Percentiles rank a stretch among this genome's conserved stretches.
phyloP scores from a whole-genome alignment of 1,139 yeast species.

The Protomyces macrosporus region DNA sequence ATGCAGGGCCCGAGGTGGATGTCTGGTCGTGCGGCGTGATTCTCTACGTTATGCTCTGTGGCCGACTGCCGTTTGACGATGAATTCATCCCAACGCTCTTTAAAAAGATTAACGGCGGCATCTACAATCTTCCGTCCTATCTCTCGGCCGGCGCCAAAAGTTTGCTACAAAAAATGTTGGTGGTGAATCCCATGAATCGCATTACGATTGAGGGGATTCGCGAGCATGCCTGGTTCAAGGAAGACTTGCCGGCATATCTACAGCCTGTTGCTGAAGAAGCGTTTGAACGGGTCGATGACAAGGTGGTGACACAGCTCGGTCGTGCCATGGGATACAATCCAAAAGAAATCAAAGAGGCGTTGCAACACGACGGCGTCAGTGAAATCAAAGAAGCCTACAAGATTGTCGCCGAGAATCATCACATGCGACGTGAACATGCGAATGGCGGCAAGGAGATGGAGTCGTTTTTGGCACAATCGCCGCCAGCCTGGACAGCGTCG shows the following conservation, averaged over 20 bases:
- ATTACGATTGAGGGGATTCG: constrained; percentile 90
- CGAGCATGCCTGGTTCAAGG: constrained; percentile 94
- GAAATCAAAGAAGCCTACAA: constrained; percentile 91
- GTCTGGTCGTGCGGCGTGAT: constrained; percentile 99
- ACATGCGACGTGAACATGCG: constrained; percentile 34
- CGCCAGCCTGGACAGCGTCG: constrained; percentile 43
- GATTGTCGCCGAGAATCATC: constrained; percentile 77
- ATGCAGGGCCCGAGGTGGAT: constrained; percentile 98
- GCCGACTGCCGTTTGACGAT: constrained; percentile 97
- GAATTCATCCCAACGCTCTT: constrained; percentile 94
- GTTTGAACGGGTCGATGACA: constrained; percentile 54
- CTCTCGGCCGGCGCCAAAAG: constrained; percentile 83
- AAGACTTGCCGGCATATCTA: constrained; percentile 74
- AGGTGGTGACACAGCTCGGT: constrained; percentile 69
- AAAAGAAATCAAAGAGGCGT: constrained; percentile 76
- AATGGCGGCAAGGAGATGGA: constrained; percentile 41
- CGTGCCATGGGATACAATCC: constrained; percentile 89
- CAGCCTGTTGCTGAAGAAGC: constrained; percentile 51
- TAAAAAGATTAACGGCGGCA: constrained; percentile 92
- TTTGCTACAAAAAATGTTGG: constrained; percentile 84
- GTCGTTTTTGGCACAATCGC: constrained; percentile 29
- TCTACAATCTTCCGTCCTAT: constrained; percentile 85
- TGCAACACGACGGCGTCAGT: constrained; percentile 45
- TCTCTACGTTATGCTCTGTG: constrained; percentile 87
- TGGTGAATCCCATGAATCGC: constrained; percentile 92